Percentiles rank a stretch among this genome's conserved stretches.
These are phyloP conservation scores for Debaryomyces prosopidis DNA, from an alignment of 805 yeast genomes.

Conservation along the genomic window DNA sequence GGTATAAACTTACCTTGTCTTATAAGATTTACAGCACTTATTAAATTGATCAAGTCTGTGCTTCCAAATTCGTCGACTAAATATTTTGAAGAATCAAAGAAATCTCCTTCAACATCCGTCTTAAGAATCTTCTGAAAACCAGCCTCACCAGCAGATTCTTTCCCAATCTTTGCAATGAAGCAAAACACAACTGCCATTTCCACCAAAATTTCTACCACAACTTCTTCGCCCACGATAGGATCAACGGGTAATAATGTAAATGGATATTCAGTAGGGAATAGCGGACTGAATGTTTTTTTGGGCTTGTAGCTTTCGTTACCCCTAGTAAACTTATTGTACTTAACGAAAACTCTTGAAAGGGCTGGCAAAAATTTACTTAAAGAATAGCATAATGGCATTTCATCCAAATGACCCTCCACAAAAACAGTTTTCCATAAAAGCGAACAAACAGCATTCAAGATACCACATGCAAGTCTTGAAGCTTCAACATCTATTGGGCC, in stretches of 20 bases:
- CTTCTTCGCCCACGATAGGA: slow-evolving; percentile 68
- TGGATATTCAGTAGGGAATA: slow-evolving; percentile 72
- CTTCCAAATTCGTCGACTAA: slow-evolving; percentile 39
- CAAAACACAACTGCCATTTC: slow-evolving; percentile 68
- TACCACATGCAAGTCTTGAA: slow-evolving; percentile 61
- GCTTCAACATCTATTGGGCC: slow-evolving; percentile 57
- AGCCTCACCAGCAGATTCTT: slow-evolving; percentile 36
- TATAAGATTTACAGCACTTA: slow-evolving; percentile 51
- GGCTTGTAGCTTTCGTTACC: slow-evolving; percentile 50
- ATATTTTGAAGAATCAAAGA: slow-evolving; percentile 42
- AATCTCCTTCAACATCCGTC: slow-evolving; percentile 28
- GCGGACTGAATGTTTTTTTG: slow-evolving; percentile 62
- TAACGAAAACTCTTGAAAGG: slow-evolving; percentile 50
- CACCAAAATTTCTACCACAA: slow-evolving; percentile 67
- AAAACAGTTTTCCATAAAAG: slow-evolving; percentile 34
- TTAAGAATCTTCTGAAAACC: slow-evolving; percentile 45
- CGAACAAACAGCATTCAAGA: slow-evolving; percentile 51
- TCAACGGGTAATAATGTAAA: slow-evolving; percentile 67
- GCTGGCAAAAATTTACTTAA: slow-evolving; percentile 56
- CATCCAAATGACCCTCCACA: slow-evolving; percentile 25
- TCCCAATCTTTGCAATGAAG: slow-evolving; percentile 53
- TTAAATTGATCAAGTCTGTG: slow-evolving; percentile 37
- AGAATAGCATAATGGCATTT: slow-evolving; percentile 44
- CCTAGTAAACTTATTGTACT: slow-evolving; percentile 51
- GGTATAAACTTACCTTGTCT: slow-evolving; percentile 64